Evolutionary conservation across 495 filamentous ascomycete genomes (phyloP), one percentile per base, ranked within the genome.

Genomic region (Cercophora sp.): DNA sequence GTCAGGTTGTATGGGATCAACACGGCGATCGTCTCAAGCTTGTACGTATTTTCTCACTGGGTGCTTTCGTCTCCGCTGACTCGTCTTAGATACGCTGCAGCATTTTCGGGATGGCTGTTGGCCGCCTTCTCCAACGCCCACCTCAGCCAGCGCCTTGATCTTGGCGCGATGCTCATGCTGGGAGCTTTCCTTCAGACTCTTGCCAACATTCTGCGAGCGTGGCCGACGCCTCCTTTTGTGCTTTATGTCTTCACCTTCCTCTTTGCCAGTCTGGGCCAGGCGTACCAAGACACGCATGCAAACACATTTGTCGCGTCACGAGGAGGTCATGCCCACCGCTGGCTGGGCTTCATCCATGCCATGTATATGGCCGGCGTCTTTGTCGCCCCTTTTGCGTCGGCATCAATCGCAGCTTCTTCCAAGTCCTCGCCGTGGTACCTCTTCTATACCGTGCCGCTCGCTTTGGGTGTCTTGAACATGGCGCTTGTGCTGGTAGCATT

Each of bases 291-390:
- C 54, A 68, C 79, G 5, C 73, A 80, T 44, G 67, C 71, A 13
- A 82, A 81, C 43, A 74, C 73, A 3, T 79, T 74, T 53, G 76
- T 76, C 0, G 66, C 73, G 41, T 11, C 16, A 11, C 8, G n/a
- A 1, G 70, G 65, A 8, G 63, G 72, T 15, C 62, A 66, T 19
- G 69, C 67, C 4, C 79, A 83, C 52, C 65, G 78, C 23, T 82
- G 79, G 79, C 62, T 83, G 3, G 78, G 77, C 5, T 69, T 80
- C 47, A 77, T 82, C 15, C 79, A 83, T 61, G 76, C 74, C 31
- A 71, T 76, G 62, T 83, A 79, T 47, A 77, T 76, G 19, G 65
- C 76, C 1, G 79, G 79, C 0, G 74, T 71, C 11, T 65, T 83
- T 3, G 66, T 79, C 5, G 68, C 61, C 0, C 79, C 80, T 13